Evolutionary conservation across 257 asterid species (phyloP).

Genomic region (Ajuga chamaepitys): DNA sequence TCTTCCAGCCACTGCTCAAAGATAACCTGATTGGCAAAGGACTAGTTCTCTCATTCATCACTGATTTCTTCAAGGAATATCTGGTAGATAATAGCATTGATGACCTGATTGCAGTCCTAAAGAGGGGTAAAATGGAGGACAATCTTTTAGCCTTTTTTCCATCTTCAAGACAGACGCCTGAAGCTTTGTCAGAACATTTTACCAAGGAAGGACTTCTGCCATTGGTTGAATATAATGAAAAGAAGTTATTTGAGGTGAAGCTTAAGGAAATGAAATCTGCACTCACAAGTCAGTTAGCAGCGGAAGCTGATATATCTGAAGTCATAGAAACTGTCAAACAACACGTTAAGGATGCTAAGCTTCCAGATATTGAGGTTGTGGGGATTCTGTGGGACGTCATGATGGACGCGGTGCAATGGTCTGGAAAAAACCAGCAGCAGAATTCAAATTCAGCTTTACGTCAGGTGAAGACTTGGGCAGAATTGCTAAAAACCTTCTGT

Average conservation of each 20-base stretch:
- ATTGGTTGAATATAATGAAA: constrained; percentile 74
- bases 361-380: constrained; percentile 86
- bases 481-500: constrained; percentile 70
- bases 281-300: constrained; percentile 72
- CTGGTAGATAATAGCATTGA: constrained; percentile 94
- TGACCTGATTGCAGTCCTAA: constrained; percentile 83
- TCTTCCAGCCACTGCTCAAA: constrained; percentile 91
- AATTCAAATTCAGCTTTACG: constrained; percentile 87
- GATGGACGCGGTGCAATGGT: constrained; percentile 99
- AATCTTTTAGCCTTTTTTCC: constrained; percentile 88
- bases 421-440: constrained; percentile 95
- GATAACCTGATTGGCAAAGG: constrained; percentile 97
- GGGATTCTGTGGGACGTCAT: constrained; percentile 84
- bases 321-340: constrained; percentile 91
- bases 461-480: constrained; percentile 94
- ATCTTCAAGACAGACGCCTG: constrained; percentile 76
- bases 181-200: constrained; percentile 89
- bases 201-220: constrained; percentile 68
- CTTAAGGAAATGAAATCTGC: constrained; percentile 88
- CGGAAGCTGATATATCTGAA: constrained; percentile 72
- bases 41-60: constrained; percentile 84
- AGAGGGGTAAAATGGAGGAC: constrained; percentile 90
- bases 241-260: constrained; percentile 76
- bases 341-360: too few species aligned
- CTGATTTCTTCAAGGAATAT: too few species aligned